A percentile compares a stretch with the other conserved stretches of the same genome.
These are phyloP conservation scores for Aspergillus tanneri DNA, from an alignment of 2,329 filamentous ascomycete genomes.

Conservation along the genomic window DNA sequence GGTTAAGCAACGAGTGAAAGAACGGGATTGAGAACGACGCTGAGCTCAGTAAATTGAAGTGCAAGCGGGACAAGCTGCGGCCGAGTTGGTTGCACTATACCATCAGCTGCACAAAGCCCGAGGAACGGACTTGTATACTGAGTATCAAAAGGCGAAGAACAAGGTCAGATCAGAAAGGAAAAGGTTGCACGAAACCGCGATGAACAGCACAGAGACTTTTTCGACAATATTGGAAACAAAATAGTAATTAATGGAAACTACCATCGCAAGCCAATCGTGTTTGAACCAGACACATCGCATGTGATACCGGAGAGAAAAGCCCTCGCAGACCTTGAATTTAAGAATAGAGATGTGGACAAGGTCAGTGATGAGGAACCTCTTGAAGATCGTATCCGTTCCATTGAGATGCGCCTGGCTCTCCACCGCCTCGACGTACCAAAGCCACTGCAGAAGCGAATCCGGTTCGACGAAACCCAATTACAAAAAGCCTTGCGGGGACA, in stretches of 20 bases:
- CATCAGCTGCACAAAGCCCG: conserved; percentile 1
- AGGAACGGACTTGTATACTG: background rate
- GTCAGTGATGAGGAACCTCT: background rate
- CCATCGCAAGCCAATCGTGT: conserved; percentile 8
- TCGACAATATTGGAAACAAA: conserved; percentile 11
- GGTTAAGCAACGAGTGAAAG: conserved; percentile 8
- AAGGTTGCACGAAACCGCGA: background rate
- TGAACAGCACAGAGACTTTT: conserved; percentile 6
- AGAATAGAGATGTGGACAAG: conserved; percentile 22
- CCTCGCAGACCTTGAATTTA: conserved; percentile 25
- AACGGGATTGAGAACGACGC: conserved; percentile 4
- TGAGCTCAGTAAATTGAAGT: conserved; percentile 8
- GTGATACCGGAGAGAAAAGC: conserved; percentile 27
- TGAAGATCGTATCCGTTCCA: background rate
- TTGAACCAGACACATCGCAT: conserved; percentile 4
- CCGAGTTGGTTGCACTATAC: conserved; percentile 5
- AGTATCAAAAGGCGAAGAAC: background rate
- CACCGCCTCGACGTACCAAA: background rate
- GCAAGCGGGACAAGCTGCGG: conserved; percentile 4
- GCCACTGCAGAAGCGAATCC: background rate
- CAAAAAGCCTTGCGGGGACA: too few species aligned
- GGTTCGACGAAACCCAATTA: too few species aligned
- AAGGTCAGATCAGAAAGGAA: background rate
- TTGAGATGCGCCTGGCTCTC: background rate
- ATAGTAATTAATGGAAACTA: conserved; percentile 13